Evolutionary conservation across 1,284 basidiomycete species (phyloP).

Genomic region (Wolfiporia cocos): DNA sequence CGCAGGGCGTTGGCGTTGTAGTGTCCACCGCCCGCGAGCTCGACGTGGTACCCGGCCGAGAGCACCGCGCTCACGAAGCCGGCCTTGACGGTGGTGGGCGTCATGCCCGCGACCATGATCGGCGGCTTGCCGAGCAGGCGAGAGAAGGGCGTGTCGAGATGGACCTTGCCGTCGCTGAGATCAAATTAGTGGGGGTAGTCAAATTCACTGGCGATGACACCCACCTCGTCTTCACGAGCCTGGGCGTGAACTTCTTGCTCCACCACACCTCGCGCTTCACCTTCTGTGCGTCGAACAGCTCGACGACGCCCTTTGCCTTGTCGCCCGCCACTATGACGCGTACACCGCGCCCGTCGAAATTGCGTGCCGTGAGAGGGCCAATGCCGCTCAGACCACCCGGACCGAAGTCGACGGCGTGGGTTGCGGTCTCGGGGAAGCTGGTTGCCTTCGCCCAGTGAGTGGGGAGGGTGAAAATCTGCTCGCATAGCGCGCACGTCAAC

Average conservation of each 20-base stretch:
- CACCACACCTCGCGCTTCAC: conserved; percentile 85
- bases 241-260: conserved; percentile 84
- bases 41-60: conserved; percentile 92
- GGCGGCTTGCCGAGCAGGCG: conserved; percentile 93
- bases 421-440: conserved; percentile 83
- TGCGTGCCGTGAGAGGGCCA: conserved; percentile 85
- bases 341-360: conserved; percentile 90
- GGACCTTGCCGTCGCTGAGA: conserved; percentile 78
- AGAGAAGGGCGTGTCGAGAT: conserved; percentile 95
- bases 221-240: conserved; percentile 85
- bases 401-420: conserved; percentile 95
- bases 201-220: conserved; percentile 11
- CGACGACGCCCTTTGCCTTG: conserved; percentile 79
- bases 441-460: conserved; percentile 94
- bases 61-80: conserved; percentile 91
- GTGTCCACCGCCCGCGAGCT: conserved; percentile 96
- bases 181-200: not conserved
- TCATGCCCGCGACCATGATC: conserved; percentile 99
- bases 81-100: conserved; percentile 88
- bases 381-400: conserved; percentile 93
- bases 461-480: conserved; percentile 89
- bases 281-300: conserved; percentile 68
- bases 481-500: conserved; percentile 78
- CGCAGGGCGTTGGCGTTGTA: conserved; percentile 89
- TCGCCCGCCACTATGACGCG: conserved; percentile 85